These are phyloP conservation scores for Wallacemonas sp. DNA, from an alignment of 208 protist species.

Conservation along the genomic window DNA sequence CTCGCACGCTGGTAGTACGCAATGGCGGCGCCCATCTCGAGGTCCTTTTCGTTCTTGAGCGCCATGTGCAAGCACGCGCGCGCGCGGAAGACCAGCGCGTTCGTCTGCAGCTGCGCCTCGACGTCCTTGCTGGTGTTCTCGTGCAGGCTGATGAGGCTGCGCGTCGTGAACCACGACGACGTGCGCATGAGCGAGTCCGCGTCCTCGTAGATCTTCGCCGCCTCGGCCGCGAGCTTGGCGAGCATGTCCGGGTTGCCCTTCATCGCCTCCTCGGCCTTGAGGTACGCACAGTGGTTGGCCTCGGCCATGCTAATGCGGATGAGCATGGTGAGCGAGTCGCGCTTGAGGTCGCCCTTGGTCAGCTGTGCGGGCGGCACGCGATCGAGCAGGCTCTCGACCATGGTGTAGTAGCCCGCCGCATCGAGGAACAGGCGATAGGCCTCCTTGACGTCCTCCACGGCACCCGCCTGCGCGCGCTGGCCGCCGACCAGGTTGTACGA, in stretches of 20 bases:
- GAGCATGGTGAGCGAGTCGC: conserved; percentile 58
- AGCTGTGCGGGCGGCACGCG: conserved; percentile 67
- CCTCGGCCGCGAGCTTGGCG: conserved; percentile 76
- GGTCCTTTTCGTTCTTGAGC: conserved; percentile 34
- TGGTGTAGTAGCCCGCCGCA: conserved; percentile 83
- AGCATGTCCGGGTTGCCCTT: conserved; percentile 71
- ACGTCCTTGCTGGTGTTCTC: conserved; percentile 45
- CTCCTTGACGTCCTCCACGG: conserved; percentile 59
- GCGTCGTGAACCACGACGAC: conserved; percentile 43
- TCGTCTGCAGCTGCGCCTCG: conserved; percentile 44
- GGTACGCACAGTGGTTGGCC: conserved; percentile 83
- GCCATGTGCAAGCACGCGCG: conserved; percentile 77
- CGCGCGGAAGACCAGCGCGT: conserved; percentile 55
- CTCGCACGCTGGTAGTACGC: conserved; percentile 73
- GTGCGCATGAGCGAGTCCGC: conserved; percentile 42
- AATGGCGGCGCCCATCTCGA: conserved; percentile 65
- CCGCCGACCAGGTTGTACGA: conserved; percentile 59
- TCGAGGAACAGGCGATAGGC: conserved; percentile 77
- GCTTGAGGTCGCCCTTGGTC: conserved; percentile 63
- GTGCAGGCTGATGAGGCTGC: conserved; percentile 21
- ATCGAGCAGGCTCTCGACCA: conserved; percentile 51
- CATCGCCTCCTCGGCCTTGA: conserved; percentile 74
- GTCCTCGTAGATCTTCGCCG: conserved; percentile 72
- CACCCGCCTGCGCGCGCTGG: conserved; percentile 40
- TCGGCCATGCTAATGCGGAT: conserved; percentile 54